A percentile compares a stretch with the other conserved stretches of the same genome.
phyloP scores from a whole-genome alignment of 2,329 filamentous ascomycete genomes.

The Pseudogymnoascus sp. region DNA sequence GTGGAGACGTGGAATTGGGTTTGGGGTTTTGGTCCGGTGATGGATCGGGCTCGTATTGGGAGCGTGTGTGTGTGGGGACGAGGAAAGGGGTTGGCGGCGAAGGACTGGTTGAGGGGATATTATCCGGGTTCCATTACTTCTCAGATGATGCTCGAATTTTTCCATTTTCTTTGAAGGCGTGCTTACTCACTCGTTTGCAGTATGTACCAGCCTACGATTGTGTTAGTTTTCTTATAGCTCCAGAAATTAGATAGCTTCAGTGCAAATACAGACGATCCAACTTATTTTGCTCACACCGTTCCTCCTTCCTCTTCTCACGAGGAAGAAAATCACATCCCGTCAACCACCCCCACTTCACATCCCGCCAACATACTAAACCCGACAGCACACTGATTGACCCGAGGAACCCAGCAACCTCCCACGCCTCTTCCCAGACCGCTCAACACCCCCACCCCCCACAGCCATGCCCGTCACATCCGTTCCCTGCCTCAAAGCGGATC shows the following conservation, averaged over 20 bases:
- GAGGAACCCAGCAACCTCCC: background rate
- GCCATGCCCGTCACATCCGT: background rate
- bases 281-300: background rate
- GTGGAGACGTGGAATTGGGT: conserved; percentile 1
- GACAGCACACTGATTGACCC: conserved; percentile 2
- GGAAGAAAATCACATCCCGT: background rate
- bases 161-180: background rate
- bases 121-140: background rate
- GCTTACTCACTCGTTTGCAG: background rate
- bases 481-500: background rate
- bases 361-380: background rate
- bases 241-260: background rate
- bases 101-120: background rate
- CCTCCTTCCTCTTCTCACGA: background rate
- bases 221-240: background rate
- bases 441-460: background rate
- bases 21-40: conserved; percentile 2
- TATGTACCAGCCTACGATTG: conserved; percentile 4
- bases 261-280: conserved; percentile 1
- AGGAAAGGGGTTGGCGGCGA: background rate
- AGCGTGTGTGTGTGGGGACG: background rate
- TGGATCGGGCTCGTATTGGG: background rate
- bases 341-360: background rate
- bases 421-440: background rate
- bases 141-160: conserved; percentile 1